A percentile compares a stretch with the other conserved stretches of the same genome.
phyloP scores from a whole-genome alignment of 345 rosid genomes.

The Luvunga scandens region DNA sequence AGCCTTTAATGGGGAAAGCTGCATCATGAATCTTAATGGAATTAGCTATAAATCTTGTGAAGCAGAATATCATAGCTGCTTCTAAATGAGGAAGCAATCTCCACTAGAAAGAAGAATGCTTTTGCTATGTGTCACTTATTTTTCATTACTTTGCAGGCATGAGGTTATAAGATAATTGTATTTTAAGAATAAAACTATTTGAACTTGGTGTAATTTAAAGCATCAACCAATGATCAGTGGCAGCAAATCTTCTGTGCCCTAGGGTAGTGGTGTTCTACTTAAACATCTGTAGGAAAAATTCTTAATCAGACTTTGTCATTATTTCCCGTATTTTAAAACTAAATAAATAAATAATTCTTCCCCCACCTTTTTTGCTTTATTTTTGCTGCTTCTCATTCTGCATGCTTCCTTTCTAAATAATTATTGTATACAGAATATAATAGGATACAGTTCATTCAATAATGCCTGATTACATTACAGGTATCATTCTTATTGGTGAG shows the following conservation, averaged over 20 bases:
- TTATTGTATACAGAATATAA: neutral
- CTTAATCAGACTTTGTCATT: neutral
- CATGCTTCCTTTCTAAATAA: neutral
- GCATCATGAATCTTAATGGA: no score
- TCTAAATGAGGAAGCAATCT: no score
- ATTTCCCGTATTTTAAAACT: no score
- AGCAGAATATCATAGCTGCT: no score
- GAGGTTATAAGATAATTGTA: no score
- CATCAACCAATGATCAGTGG: neutral
- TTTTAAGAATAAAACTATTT: neutral
- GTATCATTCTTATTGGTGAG: slow-evolving; percentile 89
- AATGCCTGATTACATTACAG: slow-evolving; percentile 30
- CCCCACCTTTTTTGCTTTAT: neutral
- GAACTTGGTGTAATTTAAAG: no score
- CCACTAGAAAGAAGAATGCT: no score
- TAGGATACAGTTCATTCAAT: neutral
- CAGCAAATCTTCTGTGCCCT: neutral
- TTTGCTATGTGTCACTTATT: no score
- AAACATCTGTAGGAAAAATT: neutral
- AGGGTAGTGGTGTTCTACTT: neutral
- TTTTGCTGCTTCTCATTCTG: neutral
- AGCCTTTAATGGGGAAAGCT: no score
- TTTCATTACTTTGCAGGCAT: no score
- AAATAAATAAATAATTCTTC: neutral
- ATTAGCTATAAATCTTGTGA: no score